Conservation (phyloP, 306 rosid species). For the Neltuma alba region DNA sequence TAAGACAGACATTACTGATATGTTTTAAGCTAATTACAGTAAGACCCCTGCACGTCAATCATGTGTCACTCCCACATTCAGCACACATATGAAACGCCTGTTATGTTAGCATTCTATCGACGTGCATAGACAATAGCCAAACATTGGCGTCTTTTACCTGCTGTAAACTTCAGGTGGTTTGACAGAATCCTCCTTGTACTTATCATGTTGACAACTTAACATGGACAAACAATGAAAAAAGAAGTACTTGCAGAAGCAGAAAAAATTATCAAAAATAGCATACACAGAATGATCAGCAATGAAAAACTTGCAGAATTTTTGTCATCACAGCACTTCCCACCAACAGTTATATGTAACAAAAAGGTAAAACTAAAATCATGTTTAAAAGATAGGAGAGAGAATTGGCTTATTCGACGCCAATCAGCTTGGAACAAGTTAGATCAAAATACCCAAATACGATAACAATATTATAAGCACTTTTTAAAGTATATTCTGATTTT, state of each 20-base stretch:
- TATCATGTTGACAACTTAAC: background rate
- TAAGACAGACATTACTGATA: background rate
- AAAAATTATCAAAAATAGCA: constrained; percentile 1
- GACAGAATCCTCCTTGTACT: background rate
- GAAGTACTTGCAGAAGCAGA: background rate
- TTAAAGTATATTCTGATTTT: background rate
- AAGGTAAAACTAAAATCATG: background rate
- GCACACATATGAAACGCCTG: background rate
- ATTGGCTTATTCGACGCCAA: background rate
- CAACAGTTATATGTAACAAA: constrained; percentile 4
- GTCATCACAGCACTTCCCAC: background rate
- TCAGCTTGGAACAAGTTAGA: background rate
- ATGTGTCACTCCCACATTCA: background rate
- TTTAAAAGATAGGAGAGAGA: background rate
- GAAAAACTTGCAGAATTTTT: background rate
- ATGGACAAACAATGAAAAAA: background rate
- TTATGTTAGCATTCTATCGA: background rate
- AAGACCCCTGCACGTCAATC: background rate
- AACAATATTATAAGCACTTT: background rate
- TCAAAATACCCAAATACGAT: background rate
- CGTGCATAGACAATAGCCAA: background rate
- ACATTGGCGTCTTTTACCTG: background rate
- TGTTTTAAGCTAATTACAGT: background rate
- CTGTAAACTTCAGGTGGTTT: background rate
- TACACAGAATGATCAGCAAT: background rate